Evolutionary conservation across 1,284 basidiomycete species (phyloP).

Genomic region (Trametes polyzona): DNA sequence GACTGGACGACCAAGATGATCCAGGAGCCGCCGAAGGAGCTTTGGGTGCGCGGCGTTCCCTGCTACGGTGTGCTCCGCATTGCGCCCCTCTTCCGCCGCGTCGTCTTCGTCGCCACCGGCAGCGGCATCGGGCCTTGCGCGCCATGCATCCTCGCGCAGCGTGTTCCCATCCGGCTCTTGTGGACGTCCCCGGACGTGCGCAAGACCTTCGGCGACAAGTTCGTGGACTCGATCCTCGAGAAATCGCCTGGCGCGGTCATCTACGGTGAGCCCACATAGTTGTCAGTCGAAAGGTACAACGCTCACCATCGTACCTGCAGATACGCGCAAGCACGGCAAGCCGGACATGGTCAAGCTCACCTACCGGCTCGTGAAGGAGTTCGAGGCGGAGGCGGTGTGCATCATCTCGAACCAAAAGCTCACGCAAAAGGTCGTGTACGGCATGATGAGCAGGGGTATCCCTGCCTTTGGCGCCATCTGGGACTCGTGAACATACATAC

Average conservation of each 20-base stretch:
- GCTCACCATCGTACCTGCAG: conserved; percentile 33
- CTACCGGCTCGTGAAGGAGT: conserved; percentile 58
- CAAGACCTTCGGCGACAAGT: conserved; percentile 60
- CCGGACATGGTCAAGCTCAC: conserved; percentile 67
- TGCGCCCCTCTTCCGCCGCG: conserved; percentile 56
- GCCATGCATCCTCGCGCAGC: conserved; percentile 54
- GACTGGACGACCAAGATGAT: conserved; percentile 63
- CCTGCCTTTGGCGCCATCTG: conserved; percentile 65
- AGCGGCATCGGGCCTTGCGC: conserved; percentile 65
- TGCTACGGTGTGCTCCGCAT: conserved; percentile 64
- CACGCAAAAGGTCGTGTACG: conserved; percentile 64
- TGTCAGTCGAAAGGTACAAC: not conserved
- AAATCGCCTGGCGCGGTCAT: conserved; percentile 58
- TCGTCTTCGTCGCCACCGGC: conserved; percentile 66
- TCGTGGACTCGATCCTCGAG: conserved; percentile 58
- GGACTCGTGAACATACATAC: conserved; percentile 42
- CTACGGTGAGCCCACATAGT: conserved; percentile 46
- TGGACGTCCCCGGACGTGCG: conserved; percentile 66
- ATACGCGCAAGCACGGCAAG: conserved; percentile 61
- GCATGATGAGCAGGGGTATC: conserved; percentile 61
- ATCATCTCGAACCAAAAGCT: conserved; percentile 65
- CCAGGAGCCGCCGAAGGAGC: conserved; percentile 50
- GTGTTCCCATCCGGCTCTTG: conserved; percentile 56
- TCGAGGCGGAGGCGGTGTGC: conserved; percentile 63
- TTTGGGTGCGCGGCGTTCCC: conserved; percentile 63